Evolutionary conservation across 2,329 filamentous ascomycete species (phyloP), one percentile per base, ranked within the genome.

Genomic region (Colletotrichum sp.): DNA sequence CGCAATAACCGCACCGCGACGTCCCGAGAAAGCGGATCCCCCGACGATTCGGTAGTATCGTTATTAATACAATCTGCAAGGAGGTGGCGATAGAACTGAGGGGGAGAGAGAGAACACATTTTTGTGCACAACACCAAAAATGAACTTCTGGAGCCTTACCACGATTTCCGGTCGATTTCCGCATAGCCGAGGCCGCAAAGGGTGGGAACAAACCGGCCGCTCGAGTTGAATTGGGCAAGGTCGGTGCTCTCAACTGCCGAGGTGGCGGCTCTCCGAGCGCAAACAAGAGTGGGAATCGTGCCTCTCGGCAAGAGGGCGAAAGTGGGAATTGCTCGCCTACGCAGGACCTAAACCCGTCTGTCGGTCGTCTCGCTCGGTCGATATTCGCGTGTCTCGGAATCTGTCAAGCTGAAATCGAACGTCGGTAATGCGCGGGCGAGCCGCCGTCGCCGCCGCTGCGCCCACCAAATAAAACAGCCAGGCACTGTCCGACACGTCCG

Each of bases 21-120:
- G 63, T 72, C 64, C 73, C 73, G 26, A 28, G 73, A 72, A 64
- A 44, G 72, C 52, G 73, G 73, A 73, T 76, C 39, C 39, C 57
- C 73, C 73, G 34, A 60, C 55, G 57, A 72, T 69, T 76, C 34
- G 69, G 69, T 68, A 73, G 39, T 64, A 65, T 62, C 39, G 24
- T 32, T 49, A n/a, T 49, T 49, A 49, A 49, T 49, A 49, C 39
- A 49, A 57, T n/a, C 49, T 71, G 72, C 72, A 75, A 75, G 68
- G 72, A 75, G 72, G 67, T 71, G 72, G 72, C 68, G 5, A 74
- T 34, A 13, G n/a, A n/a, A 28, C 6, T 15, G 36, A 15, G 28
- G 12, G 32, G 28, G n/a, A 7, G 30, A 24, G 52, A 34, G 52
- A 30, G 32, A 32, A 30, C 5, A 16, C 39, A 55, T 24, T 67